Percentiles rank a stretch among this genome's conserved stretches.
phyloP scores from a whole-genome alignment of 179 eudicot genomes.

The Carnegiea gigantea region DNA sequence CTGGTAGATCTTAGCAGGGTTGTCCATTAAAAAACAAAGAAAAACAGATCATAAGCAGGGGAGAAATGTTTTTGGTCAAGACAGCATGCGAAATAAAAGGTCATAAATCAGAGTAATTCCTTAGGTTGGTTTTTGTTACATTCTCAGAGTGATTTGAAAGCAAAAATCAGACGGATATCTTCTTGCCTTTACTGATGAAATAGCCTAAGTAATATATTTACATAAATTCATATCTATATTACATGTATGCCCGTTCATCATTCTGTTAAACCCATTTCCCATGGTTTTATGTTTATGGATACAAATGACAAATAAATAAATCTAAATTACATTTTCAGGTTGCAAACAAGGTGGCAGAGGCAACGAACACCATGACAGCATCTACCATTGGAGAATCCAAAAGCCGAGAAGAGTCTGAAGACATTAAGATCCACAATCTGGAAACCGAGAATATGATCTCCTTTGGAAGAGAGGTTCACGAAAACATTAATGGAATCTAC shows the following conservation, averaged over 20 bases:
- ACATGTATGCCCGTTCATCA: conserved; percentile 10
- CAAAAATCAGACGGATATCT: background rate
- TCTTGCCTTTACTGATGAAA: background rate
- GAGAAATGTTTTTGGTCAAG: background rate
- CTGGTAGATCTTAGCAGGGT: background rate
- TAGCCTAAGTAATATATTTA: background rate
- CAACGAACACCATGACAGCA: conserved; percentile 14
- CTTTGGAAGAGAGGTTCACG: conserved; percentile 11
- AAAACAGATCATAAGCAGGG: background rate
- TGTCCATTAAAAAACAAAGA: too few relatives aligned
- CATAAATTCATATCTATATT: conserved; percentile 8
- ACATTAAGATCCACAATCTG: conserved; percentile 10
- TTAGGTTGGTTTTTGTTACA: background rate
- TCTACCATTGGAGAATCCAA: conserved; percentile 10
- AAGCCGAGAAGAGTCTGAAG: conserved; percentile 2
- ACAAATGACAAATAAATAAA: background rate
- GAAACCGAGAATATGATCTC: conserved; percentile 19
- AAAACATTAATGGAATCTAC: conserved; percentile 1
- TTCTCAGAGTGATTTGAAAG: background rate
- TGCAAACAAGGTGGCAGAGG: conserved; percentile 21
- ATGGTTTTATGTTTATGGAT: background rate
- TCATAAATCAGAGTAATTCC: background rate
- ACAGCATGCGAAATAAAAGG: background rate
- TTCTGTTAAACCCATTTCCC: background rate
- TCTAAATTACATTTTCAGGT: conserved; percentile 2